Base-by-base conservation (phyloP, 2,329 filamentous ascomycete genomes). In the Colletotrichum gloeosporioides region DNA sequence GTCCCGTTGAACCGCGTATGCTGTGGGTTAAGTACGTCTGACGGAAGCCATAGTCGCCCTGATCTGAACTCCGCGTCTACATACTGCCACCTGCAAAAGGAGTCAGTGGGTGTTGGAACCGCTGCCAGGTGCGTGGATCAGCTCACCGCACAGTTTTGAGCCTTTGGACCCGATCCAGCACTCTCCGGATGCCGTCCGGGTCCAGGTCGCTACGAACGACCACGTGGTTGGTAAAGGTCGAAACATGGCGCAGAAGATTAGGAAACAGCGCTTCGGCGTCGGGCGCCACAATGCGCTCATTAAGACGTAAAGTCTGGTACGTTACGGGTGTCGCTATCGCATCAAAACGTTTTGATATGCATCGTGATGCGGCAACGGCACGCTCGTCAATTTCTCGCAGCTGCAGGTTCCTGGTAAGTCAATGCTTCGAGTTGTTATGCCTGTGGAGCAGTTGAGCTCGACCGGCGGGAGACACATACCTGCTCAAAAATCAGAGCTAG, bases 321-420 rank as follows among this genome's bases (percentile, higher is more conserved):
- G 82, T 79, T 27, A 89, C 84, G 1, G 88, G 88, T 13, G 84
- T 87, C 53, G 84, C 83, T 55, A 89, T 84, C 18, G 82, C 81
- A 70, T 88, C 81, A 63, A 89, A 84, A 39, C 84, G 82, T 67
- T 79, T 83, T 53, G 85, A 89, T 27, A 86, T 78, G 66, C 82
- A 78, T n/a, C 87, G 86, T 69, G 82, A 80, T 49, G 78, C 77
- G 25, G 81, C 80, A 39, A 88, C 77, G 15, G 86, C 82, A 31
- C 75, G 67, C 13, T 72, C 39, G 72, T 88, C 85, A 71, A 85
- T 79, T 55, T 85, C 83, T 73, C 83, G 81, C 70, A 89, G 82
- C 87, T 89, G 71, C 9, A 64, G 76, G 39, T 10, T 22, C 6
- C 34, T 39, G 69, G 13, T 78, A 73, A 81, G 77, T 36, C 49